Evolutionary conservation across 2,329 filamentous ascomycete genomes (phyloP), one percentile per base, ranked within the genome.

Genomic region (Xylaria hypoxylon): DNA sequence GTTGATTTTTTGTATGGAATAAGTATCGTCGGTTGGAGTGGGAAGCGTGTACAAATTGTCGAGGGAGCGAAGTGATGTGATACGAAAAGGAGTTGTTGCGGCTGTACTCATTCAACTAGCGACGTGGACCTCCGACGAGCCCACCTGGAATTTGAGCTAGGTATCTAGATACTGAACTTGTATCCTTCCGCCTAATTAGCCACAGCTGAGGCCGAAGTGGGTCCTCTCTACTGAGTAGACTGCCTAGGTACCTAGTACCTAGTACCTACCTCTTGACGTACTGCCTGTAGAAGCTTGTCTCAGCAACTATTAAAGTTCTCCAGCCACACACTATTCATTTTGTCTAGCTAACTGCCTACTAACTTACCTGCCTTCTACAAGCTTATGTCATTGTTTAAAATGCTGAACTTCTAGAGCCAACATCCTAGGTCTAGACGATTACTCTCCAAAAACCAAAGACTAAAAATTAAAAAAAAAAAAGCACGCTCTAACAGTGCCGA

Each of bases 191-290:
- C 33, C 19, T 56, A 56, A n/a, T 15, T 11, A 66, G 67, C 67
- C 66, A 67, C 67, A 64, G 15, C 11, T 50, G 26, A 63, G 48
- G 64, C 67, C 51, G 26, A 50, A 47, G 53, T 13, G 19, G 57
- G 60, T 28, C 40, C 17, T 26, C 31, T 33, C 31, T 10, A n/a
- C n/a, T n/a, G n/a, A n/a, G n/a, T 8, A 8, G 31, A 33, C 31
- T 33, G n/a, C n/a, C n/a, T 33, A 10, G 31, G 31, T 33, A 5
- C 1, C 19, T 40, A 11, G 19, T 22, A 44, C 40, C 7, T 3
- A 17, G 40, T 42, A 42, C 40, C 15, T 42, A 2, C 40, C 3
- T 42, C 3, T 8, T n/a, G n/a, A n/a, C n/a, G n/a, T n/a, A n/a
- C n/a, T n/a, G n/a, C n/a, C n/a, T n/a, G 7, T 50, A 24, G 24